Evolutionary conservation across 108 stramenopile species (phyloP).

Genomic region (Fragilariopsis cylindrus): DNA sequence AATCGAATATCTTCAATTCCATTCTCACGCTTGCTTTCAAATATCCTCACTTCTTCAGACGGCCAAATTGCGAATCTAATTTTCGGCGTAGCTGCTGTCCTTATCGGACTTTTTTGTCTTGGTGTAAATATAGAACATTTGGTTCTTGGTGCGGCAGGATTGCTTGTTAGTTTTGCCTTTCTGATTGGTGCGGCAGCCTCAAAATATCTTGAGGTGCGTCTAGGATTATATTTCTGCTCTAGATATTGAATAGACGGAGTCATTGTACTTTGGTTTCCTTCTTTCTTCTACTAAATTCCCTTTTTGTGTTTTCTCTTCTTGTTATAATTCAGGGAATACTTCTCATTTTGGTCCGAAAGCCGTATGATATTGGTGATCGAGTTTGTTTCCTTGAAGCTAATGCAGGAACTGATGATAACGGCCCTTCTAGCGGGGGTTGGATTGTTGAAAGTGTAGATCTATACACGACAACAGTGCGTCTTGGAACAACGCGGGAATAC

Average conservation of each 20-base stretch:
- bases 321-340: constrained; percentile 22
- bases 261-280: neutral
- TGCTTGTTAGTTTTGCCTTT: constrained; percentile 63
- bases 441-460: constrained; percentile 72
- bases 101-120: constrained; percentile 41
- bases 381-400: constrained; percentile 35
- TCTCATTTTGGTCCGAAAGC: constrained; percentile 59
- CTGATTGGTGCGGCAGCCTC: constrained; percentile 68
- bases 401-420: neutral
- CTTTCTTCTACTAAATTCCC: constrained; percentile 6
- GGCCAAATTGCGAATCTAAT: constrained; percentile 57
- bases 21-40: constrained; percentile 37
- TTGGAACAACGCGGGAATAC: constrained; percentile 69
- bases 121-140: constrained; percentile 39
- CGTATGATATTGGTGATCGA: constrained; percentile 82
- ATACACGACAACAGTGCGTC: constrained; percentile 70
- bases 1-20: neutral
- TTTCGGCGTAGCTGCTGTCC: constrained; percentile 49
- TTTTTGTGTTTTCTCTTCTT: neutral
- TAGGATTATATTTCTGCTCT: neutral
- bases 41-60: constrained; percentile 31
- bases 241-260: neutral
- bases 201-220: constrained; percentile 73
- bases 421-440: constrained; percentile 48
- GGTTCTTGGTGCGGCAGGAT: constrained; percentile 37